These are phyloP conservation scores for Dichotomopilus funicola DNA, from an alignment of 2,329 filamentous ascomycete species.

Conservation along the genomic window DNA sequence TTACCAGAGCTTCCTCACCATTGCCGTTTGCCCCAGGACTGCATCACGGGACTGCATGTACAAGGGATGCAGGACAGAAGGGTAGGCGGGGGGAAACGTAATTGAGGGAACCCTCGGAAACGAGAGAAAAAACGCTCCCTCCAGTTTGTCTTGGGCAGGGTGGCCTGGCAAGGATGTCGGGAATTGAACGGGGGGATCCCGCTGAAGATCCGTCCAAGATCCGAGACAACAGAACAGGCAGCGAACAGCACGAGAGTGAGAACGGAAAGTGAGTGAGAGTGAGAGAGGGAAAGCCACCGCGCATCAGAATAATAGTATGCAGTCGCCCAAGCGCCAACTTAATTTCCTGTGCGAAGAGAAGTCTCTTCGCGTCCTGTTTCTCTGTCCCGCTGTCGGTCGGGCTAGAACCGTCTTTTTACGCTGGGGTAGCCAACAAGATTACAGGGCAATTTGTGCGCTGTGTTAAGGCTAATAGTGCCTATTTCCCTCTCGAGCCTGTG, in stretches of 20 bases:
- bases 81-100: neutral
- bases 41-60: conserved; percentile 11
- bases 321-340: no score
- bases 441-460: conserved; percentile 15
- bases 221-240: conserved; percentile 14
- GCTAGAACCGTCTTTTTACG: conserved; percentile 4
- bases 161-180: conserved; percentile 5
- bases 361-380: no score
- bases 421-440: neutral
- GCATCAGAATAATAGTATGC: conserved; percentile 15
- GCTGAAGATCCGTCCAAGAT: conserved; percentile 12
- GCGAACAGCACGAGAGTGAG: neutral
- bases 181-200: conserved; percentile 15
- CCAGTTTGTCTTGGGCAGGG: no score
- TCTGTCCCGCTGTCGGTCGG: neutral
- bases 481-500: no score
- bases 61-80: conserved; percentile 7
- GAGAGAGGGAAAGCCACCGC: conserved; percentile 10
- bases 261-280: neutral
- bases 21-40: conserved; percentile 9
- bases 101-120: neutral
- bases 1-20: conserved; percentile 18
- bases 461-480: conserved; percentile 19
- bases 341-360: no score
- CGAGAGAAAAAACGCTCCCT: no score